Conservation (phyloP, 169 alveolate genomes). For the Cryptosporidium sp. region DNA sequence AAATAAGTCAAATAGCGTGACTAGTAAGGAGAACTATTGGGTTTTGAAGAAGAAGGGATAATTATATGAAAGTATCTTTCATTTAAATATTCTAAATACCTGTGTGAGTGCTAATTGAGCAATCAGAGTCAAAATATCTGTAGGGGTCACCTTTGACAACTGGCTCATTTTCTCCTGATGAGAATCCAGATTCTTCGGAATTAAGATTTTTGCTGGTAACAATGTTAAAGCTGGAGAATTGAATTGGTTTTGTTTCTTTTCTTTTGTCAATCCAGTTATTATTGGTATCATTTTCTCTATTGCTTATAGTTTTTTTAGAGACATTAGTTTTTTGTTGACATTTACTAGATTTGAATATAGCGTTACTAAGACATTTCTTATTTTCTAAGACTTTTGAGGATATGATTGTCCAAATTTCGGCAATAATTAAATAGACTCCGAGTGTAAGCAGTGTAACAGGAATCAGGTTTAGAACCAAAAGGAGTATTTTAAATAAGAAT, state of each 20-base stretch:
- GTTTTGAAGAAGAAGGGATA: conserved; percentile 13
- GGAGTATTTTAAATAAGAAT: background rate
- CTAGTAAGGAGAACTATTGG: conserved; percentile 32
- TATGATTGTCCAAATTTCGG: background rate
- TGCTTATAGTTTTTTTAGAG: background rate
- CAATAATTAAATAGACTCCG: background rate
- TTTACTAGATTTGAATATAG: background rate
- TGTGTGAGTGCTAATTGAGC: conserved; percentile 64
- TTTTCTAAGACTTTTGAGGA: background rate
- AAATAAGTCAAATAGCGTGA: conserved; percentile 3
- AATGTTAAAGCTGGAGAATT: conserved; percentile 4
- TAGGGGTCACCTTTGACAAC: conserved; percentile 37
- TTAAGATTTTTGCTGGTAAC: background rate
- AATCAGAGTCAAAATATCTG: conserved; percentile 63
- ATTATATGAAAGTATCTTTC: background rate
- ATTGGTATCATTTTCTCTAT: conserved; percentile 6
- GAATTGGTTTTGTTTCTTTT: background rate
- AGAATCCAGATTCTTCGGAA: conserved; percentile 28
- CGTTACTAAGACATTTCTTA: background rate
- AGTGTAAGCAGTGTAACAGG: background rate
- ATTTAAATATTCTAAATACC: conserved; percentile 2
- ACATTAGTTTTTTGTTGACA: background rate
- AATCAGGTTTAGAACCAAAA: background rate
- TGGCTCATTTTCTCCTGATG: conserved; percentile 7
- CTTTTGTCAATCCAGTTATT: background rate